Base-by-base conservation (phyloP, 371 early-diverging fungal genomes). In the Circinella umbellata region DNA sequence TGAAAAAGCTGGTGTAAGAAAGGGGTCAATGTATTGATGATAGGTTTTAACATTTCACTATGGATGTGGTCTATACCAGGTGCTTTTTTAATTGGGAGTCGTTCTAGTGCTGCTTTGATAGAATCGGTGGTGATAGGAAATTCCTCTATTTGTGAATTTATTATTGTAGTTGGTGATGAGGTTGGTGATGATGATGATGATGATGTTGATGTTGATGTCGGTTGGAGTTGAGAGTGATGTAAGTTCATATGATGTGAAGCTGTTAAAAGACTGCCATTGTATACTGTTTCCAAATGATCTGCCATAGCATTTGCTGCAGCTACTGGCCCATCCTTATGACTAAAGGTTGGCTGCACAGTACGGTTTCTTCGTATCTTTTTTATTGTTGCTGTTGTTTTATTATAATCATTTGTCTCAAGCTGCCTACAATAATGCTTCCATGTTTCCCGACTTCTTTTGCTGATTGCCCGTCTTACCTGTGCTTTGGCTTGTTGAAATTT, bases 1-100 rank as follows among this genome's bases (percentile, higher is more conserved):
- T 35, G 38, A 46, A 69, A 70, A 6, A 69, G 27, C 0, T 15
- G 10, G 4, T 38, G 36, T 1, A 73, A 48, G 17, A 67, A 27
- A 1, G 53, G 61, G 1, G 69, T 17, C 0, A 69, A 48, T 1
- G 64, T 15, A 10, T 14, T 4, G 0, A 15, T 15, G 1, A 79
- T 61, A 1, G 74, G 74, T 18, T 47, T 35, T 0, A 77, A 69
- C 80, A 77, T 77, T 64, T 72, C 74, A 17, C 63, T 63, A 0
- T 61, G 46, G 0, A 77, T 18, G 35, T 77, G 76, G 36, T 77
- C 38, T 59, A 10, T 38, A 4, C 76, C 76, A 6, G 77, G 73
- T 7, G 74, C 76, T 66, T 75, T 78, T 7, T 53, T 14, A 4
- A 17, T 27, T 4, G 73, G 64, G 5, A 73, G 36, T 6, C 49